These are phyloP conservation scores for Capronia coronata DNA, from an alignment of 2,329 filamentous ascomycete genomes.

Conservation along the genomic window DNA sequence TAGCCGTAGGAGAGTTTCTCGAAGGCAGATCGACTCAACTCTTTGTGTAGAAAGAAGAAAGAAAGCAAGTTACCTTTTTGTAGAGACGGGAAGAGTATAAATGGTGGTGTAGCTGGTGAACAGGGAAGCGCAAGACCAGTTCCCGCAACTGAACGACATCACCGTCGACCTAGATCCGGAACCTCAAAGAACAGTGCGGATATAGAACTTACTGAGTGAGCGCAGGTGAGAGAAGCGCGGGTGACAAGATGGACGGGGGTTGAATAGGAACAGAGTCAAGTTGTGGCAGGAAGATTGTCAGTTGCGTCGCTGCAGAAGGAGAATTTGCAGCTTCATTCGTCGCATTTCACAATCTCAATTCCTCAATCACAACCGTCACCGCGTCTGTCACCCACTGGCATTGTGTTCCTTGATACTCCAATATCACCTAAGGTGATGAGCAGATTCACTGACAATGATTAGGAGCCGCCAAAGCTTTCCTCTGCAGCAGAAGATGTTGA, in stretches of 20 bases:
- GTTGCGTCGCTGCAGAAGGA: neutral
- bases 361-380: neutral
- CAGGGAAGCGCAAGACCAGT: too few relatives aligned
- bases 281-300: neutral
- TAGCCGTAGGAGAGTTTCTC: neutral
- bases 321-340: neutral
- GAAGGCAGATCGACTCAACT: neutral
- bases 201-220: neutral
- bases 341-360: neutral
- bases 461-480: too few relatives aligned
- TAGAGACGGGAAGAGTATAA: neutral
- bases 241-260: neutral
- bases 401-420: neutral
- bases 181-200: neutral
- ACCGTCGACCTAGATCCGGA: neutral
- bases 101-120: neutral
- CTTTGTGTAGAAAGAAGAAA: neutral
- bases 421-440: too few relatives aligned
- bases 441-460: too few relatives aligned
- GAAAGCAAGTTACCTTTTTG: neutral
- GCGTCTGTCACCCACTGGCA: neutral
- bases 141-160: neutral
- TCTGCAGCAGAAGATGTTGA: too few relatives aligned
- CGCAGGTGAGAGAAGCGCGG: neutral
- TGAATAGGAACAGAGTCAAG: neutral